Conservation (phyloP, 2,329 filamentous ascomycete genomes). For the Clonostachys rhizophaga region DNA sequence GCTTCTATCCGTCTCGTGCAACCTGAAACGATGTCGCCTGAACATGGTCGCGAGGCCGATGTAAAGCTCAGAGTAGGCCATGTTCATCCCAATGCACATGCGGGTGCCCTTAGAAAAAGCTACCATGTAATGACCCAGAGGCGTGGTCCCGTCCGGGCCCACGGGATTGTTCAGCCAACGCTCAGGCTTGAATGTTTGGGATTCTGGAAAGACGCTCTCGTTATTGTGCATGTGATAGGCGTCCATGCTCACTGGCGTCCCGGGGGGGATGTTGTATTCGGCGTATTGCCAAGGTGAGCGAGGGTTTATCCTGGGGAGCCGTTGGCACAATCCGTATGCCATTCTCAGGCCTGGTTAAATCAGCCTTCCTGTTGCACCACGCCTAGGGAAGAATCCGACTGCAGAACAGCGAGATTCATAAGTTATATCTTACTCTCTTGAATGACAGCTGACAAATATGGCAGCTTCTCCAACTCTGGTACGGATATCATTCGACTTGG, state of each 20-base stretch:
- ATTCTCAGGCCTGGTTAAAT: too few relatives aligned
- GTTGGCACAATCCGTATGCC: too few relatives aligned
- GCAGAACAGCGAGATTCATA: too few relatives aligned
- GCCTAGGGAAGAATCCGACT: too few relatives aligned
- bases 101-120: conserved; percentile 9
- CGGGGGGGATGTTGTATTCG: neutral
- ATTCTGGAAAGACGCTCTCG: conserved; percentile 3
- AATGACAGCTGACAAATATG: conserved; percentile 19
- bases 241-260: neutral
- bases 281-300: neutral
- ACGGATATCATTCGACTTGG: neutral
- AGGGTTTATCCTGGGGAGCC: too few relatives aligned
- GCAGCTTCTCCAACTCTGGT: conserved; percentile 22
- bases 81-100: conserved; percentile 10
- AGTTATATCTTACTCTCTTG: neutral
- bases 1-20: conserved; percentile 7
- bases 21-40: conserved; percentile 7
- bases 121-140: neutral
- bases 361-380: too few relatives aligned
- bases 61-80: conserved; percentile 11
- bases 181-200: conserved; percentile 8
- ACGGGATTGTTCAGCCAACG: conserved; percentile 6
- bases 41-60: conserved; percentile 5
- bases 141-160: neutral
- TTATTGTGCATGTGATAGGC: neutral